These are phyloP conservation scores for Paecilomyces variotii DNA, from an alignment of 2,329 filamentous ascomycete genomes.

Conservation along the genomic window DNA sequence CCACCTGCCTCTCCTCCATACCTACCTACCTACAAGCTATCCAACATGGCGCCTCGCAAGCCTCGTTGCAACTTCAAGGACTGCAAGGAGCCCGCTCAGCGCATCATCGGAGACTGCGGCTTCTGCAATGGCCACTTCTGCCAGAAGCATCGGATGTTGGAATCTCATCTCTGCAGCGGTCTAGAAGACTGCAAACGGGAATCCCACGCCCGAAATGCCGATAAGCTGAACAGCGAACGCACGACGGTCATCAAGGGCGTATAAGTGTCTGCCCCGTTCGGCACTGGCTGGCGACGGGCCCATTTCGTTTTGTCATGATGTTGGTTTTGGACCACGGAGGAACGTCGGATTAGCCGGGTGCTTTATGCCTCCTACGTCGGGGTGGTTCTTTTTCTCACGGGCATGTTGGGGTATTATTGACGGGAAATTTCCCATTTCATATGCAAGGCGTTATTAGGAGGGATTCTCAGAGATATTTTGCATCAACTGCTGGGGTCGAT, in stretches of 20 bases:
- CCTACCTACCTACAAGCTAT: conserved; percentile 1
- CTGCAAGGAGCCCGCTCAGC: conserved; percentile 79
- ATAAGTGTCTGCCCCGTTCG: conserved; percentile 35
- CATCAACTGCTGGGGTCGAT: conserved; percentile 8
- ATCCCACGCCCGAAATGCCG: conserved; percentile 86
- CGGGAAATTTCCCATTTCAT: neutral
- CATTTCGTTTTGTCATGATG: neutral
- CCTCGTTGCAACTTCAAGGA: conserved; percentile 79
- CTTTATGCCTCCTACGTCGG: neutral
- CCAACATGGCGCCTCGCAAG: conserved; percentile 43
- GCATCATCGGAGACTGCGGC: conserved; percentile 90
- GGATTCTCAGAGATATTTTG: conserved; percentile 12
- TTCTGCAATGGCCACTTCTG: conserved; percentile 95
- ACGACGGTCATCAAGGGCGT: conserved; percentile 91
- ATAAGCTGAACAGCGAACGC: conserved; percentile 83
- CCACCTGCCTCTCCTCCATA: conserved; percentile 1
- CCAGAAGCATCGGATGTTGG: conserved; percentile 85
- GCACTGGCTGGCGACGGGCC: neutral
- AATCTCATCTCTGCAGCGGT: conserved; percentile 87
- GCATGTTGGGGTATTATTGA: neutral
- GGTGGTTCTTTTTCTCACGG: neutral
- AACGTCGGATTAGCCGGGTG: conserved; percentile 1
- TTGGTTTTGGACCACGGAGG: neutral
- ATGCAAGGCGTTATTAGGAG: conserved; percentile 20
- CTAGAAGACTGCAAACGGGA: conserved; percentile 98